Evolutionary conservation across 495 filamentous ascomycete species (phyloP).

Genomic region (Geopyxis carbonaria): DNA sequence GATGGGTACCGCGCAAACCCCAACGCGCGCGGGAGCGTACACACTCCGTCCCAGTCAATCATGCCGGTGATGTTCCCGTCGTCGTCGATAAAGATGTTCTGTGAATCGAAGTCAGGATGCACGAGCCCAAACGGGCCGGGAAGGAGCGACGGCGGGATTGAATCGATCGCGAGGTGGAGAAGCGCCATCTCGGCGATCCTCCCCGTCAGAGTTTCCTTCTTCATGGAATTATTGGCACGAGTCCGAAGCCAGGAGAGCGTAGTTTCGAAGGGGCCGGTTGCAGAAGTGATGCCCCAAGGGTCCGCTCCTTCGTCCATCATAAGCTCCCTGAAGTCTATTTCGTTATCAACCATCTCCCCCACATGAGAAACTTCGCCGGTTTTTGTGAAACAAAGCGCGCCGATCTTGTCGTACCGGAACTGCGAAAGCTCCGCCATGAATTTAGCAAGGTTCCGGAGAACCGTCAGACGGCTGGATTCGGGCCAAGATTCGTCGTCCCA

Average conservation of each 20-base stretch:
- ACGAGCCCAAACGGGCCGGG: background rate
- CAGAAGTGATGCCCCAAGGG: background rate
- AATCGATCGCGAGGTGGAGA: background rate
- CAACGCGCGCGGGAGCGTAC: background rate
- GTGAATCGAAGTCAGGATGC: constrained; percentile 4
- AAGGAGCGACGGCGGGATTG: background rate
- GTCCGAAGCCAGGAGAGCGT: background rate
- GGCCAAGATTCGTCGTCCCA: background rate
- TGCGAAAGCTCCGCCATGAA: background rate
- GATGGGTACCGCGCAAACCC: background rate
- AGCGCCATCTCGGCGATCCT: background rate
- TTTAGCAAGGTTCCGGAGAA: background rate
- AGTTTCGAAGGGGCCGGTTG: background rate
- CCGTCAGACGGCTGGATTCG: background rate
- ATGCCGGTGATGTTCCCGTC: constrained; percentile 6
- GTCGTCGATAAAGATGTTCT: constrained; percentile 5
- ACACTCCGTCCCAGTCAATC: constrained; percentile 8
- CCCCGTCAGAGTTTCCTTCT: background rate
- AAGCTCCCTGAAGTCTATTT: too few species aligned
- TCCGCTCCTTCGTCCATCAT: too few species aligned
- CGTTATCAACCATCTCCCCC: background rate
- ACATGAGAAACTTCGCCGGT: background rate
- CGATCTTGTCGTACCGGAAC: background rate
- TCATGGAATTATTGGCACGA: background rate
- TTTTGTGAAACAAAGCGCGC: background rate